Evolutionary conservation across 306 rosid genomes (phyloP).

Genomic region (Citrullus amarus): DNA sequence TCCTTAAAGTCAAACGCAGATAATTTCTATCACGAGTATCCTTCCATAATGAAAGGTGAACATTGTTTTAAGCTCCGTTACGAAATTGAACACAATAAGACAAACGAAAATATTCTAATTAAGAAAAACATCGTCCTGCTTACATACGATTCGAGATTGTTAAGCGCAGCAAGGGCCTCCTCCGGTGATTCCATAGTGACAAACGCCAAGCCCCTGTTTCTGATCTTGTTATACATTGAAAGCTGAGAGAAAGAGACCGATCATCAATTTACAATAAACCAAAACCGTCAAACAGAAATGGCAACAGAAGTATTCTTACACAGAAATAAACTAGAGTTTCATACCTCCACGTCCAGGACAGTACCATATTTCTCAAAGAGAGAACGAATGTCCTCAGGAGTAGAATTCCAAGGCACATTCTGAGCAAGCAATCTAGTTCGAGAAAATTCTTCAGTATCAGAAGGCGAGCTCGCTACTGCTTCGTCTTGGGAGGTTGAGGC

Average conservation of each 20-base stretch:
- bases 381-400: conserved; percentile 73
- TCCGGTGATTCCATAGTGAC: conserved; percentile 81
- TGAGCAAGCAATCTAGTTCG: conserved; percentile 61
- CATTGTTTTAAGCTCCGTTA: background rate
- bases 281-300: background rate
- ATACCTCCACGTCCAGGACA: conserved; percentile 75
- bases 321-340: background rate
- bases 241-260: conserved; percentile 28
- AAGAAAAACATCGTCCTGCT: conserved; percentile 18
- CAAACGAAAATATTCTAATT: background rate
- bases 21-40: background rate
- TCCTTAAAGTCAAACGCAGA: background rate
- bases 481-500: conserved; percentile 41
- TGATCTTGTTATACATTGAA: conserved; percentile 61
- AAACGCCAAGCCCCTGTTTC: conserved; percentile 92
- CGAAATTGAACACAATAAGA: background rate
- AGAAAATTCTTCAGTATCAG: conserved; percentile 33
- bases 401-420: conserved; percentile 79
- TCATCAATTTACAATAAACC: background rate
- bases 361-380: conserved; percentile 63
- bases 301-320: background rate
- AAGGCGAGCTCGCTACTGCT: conserved; percentile 14
- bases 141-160: conserved; percentile 65
- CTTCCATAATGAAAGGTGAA: background rate
- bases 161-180: conserved; percentile 64